These are phyloP conservation scores for Talaromyces marneffei DNA, from an alignment of 2,329 filamentous ascomycete genomes.

Conservation along the genomic window DNA sequence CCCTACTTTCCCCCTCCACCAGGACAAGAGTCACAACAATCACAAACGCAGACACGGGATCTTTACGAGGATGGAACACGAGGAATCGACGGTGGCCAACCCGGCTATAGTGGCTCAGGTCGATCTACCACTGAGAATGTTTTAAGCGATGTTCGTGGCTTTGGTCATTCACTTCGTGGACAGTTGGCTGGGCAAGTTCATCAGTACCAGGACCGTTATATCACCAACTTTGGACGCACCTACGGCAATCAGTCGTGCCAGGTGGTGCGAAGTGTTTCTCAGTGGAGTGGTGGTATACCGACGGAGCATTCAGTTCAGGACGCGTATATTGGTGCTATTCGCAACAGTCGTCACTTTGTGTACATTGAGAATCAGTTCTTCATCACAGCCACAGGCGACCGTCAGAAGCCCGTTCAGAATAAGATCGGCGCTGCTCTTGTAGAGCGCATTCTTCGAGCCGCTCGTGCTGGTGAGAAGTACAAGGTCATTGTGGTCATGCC, in stretches of 20 bases:
- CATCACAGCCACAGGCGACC: slow-evolving; percentile 83
- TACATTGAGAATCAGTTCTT: slow-evolving; percentile 99
- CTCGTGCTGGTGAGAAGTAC: slow-evolving; percentile 79
- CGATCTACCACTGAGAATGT: slow-evolving; percentile 30
- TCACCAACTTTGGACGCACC: slow-evolving; percentile 15
- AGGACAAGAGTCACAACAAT: slow-evolving; percentile 24
- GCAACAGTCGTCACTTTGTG: slow-evolving; percentile 81
- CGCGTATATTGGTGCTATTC: slow-evolving; percentile 78
- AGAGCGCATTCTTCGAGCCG: slow-evolving; percentile 76
- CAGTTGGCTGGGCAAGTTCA: slow-evolving; percentile 33
- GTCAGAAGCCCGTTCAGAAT: slow-evolving; percentile 82
- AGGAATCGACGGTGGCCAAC: slow-evolving; percentile 18
- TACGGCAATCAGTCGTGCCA: slow-evolving; percentile 36
- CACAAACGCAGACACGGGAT: slow-evolving; percentile 33
- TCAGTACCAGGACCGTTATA: slow-evolving; percentile 38
- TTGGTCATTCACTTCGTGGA: slow-evolving; percentile 33
- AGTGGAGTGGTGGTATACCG: slow-evolving; percentile 92
- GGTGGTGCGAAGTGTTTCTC: slow-evolving; percentile 70
- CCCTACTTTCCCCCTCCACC: slow-evolving; percentile 42
- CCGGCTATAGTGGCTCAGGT: slow-evolving; percentile 1
- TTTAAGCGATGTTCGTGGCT: slow-evolving; percentile 33
- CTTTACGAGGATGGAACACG: slow-evolving; percentile 28
- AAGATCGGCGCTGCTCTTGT: slow-evolving; percentile 88
- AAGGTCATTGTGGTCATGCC: slow-evolving; percentile 85
- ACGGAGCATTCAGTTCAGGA: slow-evolving; percentile 77